A percentile compares a stretch with the other conserved stretches of the same genome.
phyloP scores from a whole-genome alignment of 305 asterid genomes.

The Fraxinus velutina region DNA sequence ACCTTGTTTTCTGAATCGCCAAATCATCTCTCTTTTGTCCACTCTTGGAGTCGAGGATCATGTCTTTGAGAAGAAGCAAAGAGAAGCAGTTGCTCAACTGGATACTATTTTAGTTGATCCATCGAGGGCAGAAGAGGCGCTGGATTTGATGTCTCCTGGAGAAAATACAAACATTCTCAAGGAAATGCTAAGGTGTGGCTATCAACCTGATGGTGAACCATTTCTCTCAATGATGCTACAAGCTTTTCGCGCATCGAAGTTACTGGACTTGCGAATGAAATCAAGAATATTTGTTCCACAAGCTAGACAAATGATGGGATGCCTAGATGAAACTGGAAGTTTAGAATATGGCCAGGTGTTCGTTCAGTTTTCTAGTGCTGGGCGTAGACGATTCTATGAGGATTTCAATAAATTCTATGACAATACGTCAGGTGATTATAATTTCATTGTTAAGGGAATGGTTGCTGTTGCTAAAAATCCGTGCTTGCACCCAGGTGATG shows the following conservation, averaged over 20 bases:
- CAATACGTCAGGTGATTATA: background rate
- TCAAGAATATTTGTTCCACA: constrained; percentile 40
- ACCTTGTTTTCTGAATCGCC: constrained; percentile 46
- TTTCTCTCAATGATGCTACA: constrained; percentile 53
- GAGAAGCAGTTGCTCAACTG: constrained; percentile 37
- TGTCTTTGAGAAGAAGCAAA: constrained; percentile 37
- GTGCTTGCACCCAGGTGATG: constrained; percentile 54
- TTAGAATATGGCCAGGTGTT: constrained; percentile 50
- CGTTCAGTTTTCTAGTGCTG: constrained; percentile 33
- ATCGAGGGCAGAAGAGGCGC: constrained; percentile 39
- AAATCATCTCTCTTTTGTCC: constrained; percentile 41
- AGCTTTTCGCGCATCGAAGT: constrained; percentile 40
- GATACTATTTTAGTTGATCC: constrained; percentile 39
- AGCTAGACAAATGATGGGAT: constrained; percentile 51
- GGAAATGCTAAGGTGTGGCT: constrained; percentile 45
- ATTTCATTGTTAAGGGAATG: constrained; percentile 14
- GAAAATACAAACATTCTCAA: constrained; percentile 43
- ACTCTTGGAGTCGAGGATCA: constrained; percentile 41
- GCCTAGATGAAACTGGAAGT: constrained; percentile 44
- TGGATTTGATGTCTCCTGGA: constrained; percentile 47
- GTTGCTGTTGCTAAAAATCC: constrained; percentile 49
- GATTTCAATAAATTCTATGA: constrained; percentile 14
- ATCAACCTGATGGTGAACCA: constrained; percentile 49
- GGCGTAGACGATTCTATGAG: constrained; percentile 20
- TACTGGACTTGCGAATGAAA: constrained; percentile 39